A percentile compares a stretch with the other conserved stretches of the same genome.
phyloP scores from a whole-genome alignment of 768 basidiomycete species.

The Mycena indigotica region DNA sequence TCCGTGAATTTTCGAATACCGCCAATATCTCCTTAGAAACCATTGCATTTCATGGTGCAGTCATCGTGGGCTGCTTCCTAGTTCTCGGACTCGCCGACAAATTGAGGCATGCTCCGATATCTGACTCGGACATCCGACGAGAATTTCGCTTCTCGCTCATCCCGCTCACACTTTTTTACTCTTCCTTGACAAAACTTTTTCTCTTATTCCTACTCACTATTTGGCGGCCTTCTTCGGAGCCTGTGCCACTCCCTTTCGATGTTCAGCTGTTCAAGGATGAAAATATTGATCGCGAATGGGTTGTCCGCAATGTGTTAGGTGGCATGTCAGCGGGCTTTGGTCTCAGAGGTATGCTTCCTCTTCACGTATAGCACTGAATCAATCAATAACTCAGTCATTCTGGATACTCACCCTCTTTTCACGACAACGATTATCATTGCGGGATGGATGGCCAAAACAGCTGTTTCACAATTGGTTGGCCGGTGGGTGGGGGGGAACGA shows the following conservation, averaged over 20 bases:
- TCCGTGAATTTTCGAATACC: not conserved
- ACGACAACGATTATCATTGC: constrained; percentile 74
- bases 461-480: constrained; percentile 60
- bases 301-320: constrained; percentile 79
- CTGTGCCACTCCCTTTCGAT: constrained; percentile 36
- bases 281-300: constrained; percentile 78
- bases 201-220: constrained; percentile 80
- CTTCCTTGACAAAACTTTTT: constrained; percentile 82
- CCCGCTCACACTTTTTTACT: constrained; percentile 79
- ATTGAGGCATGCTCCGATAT: constrained; percentile 28
- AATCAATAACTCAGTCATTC: constrained; percentile 55
- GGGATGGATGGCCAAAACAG: constrained; percentile 75
- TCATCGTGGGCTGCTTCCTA: constrained; percentile 58
- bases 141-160: constrained; percentile 75
- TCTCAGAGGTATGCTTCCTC: constrained; percentile 58
- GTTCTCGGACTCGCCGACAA: constrained; percentile 48
- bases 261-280: constrained; percentile 70
- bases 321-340: constrained; percentile 90
- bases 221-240: constrained; percentile 59
- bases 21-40: constrained; percentile 55
- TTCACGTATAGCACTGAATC: not conserved
- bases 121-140: constrained; percentile 53
- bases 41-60: constrained; percentile 69
- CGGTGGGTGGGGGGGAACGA: constrained; percentile 67
- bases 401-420: constrained; percentile 74